Base-by-base conservation (phyloP, 768 basidiomycete genomes). In the Xanthoconium purpureum region DNA sequence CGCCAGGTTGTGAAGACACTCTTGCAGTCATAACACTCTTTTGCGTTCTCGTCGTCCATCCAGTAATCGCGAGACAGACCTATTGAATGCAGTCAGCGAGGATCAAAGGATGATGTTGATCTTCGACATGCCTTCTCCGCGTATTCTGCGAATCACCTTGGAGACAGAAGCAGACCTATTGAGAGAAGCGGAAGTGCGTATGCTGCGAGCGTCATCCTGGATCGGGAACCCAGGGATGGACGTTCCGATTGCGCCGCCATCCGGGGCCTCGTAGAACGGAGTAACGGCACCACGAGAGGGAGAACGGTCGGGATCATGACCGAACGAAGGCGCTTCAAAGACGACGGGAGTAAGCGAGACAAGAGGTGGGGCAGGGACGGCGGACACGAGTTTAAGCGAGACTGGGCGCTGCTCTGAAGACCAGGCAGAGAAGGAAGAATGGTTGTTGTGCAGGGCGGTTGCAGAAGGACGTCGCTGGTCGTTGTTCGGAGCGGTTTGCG, bases 41-140 rank as follows among this genome's bases (percentile, higher is more conserved):
- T 97, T 65, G 91, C 92, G 53, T 90, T 89, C 66, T 93, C 93
- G 66, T 98, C 95, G 58, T 94, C 91, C 94, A 98, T 98, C 97
- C 97, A 99, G 68, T 98, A 98, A 66, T 97, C 92, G 60, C 87
- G 84, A 24, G 91, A 92, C 18, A 96, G 68, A n/a, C 91, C 91
- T 92, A 50, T 35, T 12, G 3, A 20, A 52, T 59, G 14, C 11
- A 6, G 54, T 62, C 36, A 60, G 61, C 47, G 48, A 50, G 18
- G 50, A 54, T 30, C 37, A 40, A 43, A 30, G 45, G 36, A 45
- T 36, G 46, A 54, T 48, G 53, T 45, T 54, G 37, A 53, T 47
- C 35, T 14, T 50, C 7, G 28, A 66, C 70, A 58, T 63, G 80
- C 94, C 94, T 82, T 96, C 94, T 42, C 95, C 95, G 54, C 94